Evolutionary conservation across 2,329 filamentous ascomycete genomes (phyloP).

Genomic region (Cadophora sp.): DNA sequence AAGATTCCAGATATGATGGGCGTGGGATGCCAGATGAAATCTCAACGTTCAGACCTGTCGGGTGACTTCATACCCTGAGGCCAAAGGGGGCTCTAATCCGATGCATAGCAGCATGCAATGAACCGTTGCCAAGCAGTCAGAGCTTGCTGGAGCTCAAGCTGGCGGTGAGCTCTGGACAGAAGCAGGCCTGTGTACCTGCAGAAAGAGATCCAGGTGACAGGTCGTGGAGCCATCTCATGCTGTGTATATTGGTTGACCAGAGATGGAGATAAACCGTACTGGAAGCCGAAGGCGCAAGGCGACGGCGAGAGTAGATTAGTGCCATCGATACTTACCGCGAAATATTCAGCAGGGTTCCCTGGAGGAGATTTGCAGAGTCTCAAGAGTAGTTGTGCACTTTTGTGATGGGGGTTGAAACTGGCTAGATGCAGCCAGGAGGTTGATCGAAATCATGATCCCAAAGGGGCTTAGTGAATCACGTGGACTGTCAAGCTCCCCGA

Average conservation of each 20-base stretch:
- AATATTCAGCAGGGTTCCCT: neutral
- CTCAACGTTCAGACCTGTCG: constrained; percentile 7
- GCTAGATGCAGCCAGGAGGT: neutral
- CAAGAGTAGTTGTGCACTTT: constrained; percentile 10
- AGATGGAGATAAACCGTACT: neutral
- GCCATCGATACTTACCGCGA: neutral
- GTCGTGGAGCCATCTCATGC: constrained; percentile 11
- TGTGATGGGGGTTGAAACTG: neutral
- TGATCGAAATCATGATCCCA: neutral
- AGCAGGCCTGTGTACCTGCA: constrained; percentile 18
- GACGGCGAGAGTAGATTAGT: neutral
- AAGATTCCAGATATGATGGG: neutral
- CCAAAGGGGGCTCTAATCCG: constrained; percentile 14
- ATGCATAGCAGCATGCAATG: constrained; percentile 22
- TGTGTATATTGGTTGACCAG: neutral
- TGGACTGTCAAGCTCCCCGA: neutral
- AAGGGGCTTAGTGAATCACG: neutral
- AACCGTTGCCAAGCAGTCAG: constrained; percentile 23
- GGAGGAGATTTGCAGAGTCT: neutral
- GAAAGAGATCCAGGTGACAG: constrained; percentile 17
- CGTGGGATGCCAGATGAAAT: constrained; percentile 9
- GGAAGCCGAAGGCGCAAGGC: constrained; percentile 6
- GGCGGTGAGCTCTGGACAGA: constrained; percentile 7
- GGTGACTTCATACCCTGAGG: constrained; percentile 18
- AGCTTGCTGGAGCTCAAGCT: constrained; percentile 15